phyloP scores from a whole-genome alignment of 371 early-diverging fungal species.

The Mucor indicus region DNA sequence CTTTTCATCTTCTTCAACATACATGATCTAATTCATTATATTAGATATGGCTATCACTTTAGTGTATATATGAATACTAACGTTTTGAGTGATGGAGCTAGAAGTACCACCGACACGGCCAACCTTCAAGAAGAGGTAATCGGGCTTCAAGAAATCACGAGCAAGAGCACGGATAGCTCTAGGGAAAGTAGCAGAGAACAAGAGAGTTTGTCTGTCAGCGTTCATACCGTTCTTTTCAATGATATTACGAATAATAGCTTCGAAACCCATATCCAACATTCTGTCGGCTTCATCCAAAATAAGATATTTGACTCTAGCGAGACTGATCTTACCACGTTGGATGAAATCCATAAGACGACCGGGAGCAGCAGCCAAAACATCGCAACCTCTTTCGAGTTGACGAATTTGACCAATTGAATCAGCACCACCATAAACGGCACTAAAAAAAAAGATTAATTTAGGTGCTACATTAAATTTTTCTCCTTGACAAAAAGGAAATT shows the following conservation, averaged over 20 bases:
- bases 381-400: constrained; percentile 83
- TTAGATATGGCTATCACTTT: not conserved
- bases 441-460: constrained; percentile 3
- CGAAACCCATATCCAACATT: constrained; percentile 99
- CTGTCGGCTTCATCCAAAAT: constrained; percentile 98
- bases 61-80: not conserved
- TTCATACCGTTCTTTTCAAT: constrained; percentile 72
- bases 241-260: constrained; percentile 90
- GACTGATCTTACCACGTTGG: constrained; percentile 70
- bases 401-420: constrained; percentile 78
- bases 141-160: constrained; percentile 82
- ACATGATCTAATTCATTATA: constrained; percentile 3
- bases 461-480: not conserved
- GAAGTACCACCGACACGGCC: constrained; percentile 60
- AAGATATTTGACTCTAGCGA: constrained; percentile 82
- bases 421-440: constrained; percentile 94
- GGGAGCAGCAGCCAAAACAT: constrained; percentile 97
- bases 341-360: constrained; percentile 97
- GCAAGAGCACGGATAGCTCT: constrained; percentile 89
- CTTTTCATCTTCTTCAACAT: constrained; percentile 54
- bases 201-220: constrained; percentile 88
- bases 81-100: constrained; percentile 48
- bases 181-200: constrained; percentile 99
- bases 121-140: constrained; percentile 46
- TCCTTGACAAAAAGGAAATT: not conserved